Evolutionary conservation across 371 early-diverging fungal species (phyloP), one percentile per base, ranked within the genome.

Genomic region (Mucor mucedo): DNA sequence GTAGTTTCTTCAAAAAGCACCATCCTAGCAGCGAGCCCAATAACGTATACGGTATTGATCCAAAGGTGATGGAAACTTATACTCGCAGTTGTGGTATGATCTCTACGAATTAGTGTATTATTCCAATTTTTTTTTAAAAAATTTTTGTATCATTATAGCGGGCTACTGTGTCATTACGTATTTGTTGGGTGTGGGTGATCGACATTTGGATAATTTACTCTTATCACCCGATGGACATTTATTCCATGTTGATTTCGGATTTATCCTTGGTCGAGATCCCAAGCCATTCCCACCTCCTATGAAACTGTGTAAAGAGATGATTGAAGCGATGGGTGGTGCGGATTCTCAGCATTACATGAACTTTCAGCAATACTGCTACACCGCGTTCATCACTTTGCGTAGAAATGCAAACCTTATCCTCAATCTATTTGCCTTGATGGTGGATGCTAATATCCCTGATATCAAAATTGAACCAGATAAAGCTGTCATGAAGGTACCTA

Each of bases 221-320:
- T 73, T 99, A 32, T 92, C 97, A 0, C 86, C 89, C 30, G 84
- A 90, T 55, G 98, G 97, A 4, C 84, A 93, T 49, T 76, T 99
- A 41, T 97, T 99, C 79, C 99, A 99, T 72, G 92, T 99, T 39
- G 99, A 99, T 76, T 99, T 96, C 87, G 96, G 98, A 9, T 99
- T 94, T 76, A 95, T 98, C 42, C 87, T 98, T 3, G 99, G 99
- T 2, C 84, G 97, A 55, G 99, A 98, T 72, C 99, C 99, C 0
- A 98, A 98, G 70, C 98, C 98, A 8, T 98, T 98, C 82, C 97
- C 98, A 38, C 97, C 98, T 10, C 97, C 98, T 0, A 98, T 98
- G 98, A 98, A 98, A 71, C 88, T 99, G 32, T 95, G 95, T 70
- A 96, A 95, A 72, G 99, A 99, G 79, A 99, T 99, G 98, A 95